These are phyloP conservation scores for Kondoa subrosea DNA, from an alignment of 768 basidiomycete genomes.

Conservation along the genomic window DNA sequence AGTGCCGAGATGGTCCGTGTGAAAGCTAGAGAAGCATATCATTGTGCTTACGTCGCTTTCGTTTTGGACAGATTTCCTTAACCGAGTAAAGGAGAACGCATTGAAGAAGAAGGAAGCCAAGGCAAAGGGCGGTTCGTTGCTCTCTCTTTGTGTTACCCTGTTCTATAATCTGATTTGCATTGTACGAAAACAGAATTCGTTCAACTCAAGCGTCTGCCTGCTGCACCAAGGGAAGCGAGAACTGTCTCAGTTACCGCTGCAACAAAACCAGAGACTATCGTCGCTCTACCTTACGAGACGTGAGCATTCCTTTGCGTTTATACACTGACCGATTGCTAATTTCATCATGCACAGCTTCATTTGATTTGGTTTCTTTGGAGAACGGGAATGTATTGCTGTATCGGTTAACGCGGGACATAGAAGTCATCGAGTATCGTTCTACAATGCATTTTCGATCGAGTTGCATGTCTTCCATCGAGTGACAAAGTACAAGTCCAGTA, in stretches of 20 bases:
- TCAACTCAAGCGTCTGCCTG: slow-evolving; percentile 68
- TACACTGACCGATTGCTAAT: background rate
- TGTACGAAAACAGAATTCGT: slow-evolving; percentile 59
- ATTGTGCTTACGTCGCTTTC: background rate
- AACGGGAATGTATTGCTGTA: too few species aligned
- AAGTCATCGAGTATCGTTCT: too few species aligned
- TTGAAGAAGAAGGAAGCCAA: slow-evolving; percentile 65
- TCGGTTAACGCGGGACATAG: too few species aligned
- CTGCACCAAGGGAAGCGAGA: slow-evolving; percentile 59
- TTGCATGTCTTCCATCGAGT: too few species aligned
- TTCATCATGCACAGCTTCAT: slow-evolving; percentile 4
- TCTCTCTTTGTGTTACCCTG: background rate
- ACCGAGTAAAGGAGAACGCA: slow-evolving; percentile 84
- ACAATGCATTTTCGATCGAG: too few species aligned
- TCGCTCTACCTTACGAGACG: slow-evolving; percentile 62
- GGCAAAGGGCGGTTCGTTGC: slow-evolving; percentile 64
- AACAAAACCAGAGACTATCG: slow-evolving; percentile 83
- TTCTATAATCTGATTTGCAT: background rate
- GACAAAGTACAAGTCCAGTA: too few species aligned
- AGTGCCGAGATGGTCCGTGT: slow-evolving; percentile 56
- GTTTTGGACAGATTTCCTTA: slow-evolving; percentile 56
- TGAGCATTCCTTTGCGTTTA: background rate
- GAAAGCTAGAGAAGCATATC: background rate
- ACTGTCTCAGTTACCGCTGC: slow-evolving; percentile 49
- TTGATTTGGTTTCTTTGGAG: too few species aligned